These are phyloP conservation scores for Aspergillus saccharolyticus DNA, from an alignment of 495 filamentous ascomycete genomes.

Conservation along the genomic window DNA sequence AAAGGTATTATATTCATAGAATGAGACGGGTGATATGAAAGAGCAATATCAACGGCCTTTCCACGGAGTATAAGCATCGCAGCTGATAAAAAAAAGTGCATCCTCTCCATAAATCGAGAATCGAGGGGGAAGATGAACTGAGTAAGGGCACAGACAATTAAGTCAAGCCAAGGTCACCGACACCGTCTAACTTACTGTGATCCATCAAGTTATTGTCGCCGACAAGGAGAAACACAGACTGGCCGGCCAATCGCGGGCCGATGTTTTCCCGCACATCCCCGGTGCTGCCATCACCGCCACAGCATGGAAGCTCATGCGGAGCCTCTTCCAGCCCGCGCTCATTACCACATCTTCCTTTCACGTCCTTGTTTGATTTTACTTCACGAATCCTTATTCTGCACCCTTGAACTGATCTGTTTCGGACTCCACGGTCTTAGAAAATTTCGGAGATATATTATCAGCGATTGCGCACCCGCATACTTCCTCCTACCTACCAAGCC, in stretches of 20 bases:
- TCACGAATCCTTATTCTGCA: not conserved
- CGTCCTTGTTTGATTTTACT: not conserved
- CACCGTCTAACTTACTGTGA: too few relatives aligned
- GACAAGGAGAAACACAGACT: not conserved
- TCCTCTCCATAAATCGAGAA: not conserved
- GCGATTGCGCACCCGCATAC: not conserved
- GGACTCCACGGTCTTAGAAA: not conserved
- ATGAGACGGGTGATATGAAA: not conserved
- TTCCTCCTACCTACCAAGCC: constrained; percentile 1
- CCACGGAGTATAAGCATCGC: not conserved
- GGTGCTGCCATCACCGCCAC: constrained; percentile 15
- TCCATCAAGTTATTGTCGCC: too few relatives aligned
- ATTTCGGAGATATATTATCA: not conserved
- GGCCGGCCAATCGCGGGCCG: constrained; percentile 22
- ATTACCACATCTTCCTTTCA: not conserved
- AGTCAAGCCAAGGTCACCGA: not conserved
- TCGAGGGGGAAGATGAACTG: not conserved
- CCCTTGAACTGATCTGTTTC: not conserved
- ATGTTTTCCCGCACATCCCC: constrained; percentile 31
- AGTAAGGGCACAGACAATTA: not conserved
- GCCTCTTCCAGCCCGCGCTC: constrained; percentile 14
- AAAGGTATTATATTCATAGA: not conserved
- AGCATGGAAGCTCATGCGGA: constrained; percentile 27
- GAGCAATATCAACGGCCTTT: not conserved
- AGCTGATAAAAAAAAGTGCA: not conserved